phyloP scores from a whole-genome alignment of 2,329 filamentous ascomycete genomes.

The Shiraia sp. region DNA sequence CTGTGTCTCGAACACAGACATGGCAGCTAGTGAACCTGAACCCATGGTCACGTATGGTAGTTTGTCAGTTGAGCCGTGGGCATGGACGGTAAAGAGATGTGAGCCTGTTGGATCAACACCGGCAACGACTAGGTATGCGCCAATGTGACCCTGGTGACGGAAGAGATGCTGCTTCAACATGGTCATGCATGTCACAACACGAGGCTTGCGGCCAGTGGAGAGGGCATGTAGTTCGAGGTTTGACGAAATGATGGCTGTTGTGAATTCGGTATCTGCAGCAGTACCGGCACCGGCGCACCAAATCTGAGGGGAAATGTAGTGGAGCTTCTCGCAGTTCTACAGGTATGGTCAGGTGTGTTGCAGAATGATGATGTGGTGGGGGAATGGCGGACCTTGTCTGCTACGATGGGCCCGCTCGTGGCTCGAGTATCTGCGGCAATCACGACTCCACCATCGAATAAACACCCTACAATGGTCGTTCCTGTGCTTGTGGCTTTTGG shows the following conservation, averaged over 20 bases:
- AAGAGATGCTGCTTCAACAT: conserved; percentile 99
- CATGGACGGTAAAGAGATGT: conserved; percentile 97
- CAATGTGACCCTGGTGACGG: conserved; percentile 96
- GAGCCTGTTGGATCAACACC: conserved; percentile 94
- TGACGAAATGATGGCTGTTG: conserved; percentile 95
- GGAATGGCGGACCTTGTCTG: conserved; percentile 73
- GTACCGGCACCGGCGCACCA: conserved; percentile 99
- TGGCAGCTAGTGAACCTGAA: conserved; percentile 90
- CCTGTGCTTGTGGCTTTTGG: conserved; percentile 98
- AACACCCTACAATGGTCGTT: conserved; percentile 97
- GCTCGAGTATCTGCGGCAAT: conserved; percentile 98
- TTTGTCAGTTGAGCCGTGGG: conserved; percentile 97
- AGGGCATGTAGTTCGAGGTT: conserved; percentile 97
- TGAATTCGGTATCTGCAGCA: conserved; percentile 98
- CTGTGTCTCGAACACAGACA: conserved; percentile 96
- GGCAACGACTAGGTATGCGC: conserved; percentile 95
- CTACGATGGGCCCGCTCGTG: conserved; percentile 95
- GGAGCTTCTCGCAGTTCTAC: conserved; percentile 98
- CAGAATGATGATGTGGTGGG: not conserved
- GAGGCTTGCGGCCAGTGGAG: conserved; percentile 92
- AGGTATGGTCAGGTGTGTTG: conserved; percentile 10
- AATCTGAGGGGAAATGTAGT: conserved; percentile 98
- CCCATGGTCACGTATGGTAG: conserved; percentile 99
- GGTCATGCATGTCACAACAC: conserved; percentile 99
- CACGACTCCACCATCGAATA: conserved; percentile 95